A percentile compares a stretch with the other conserved stretches of the same genome.
Conservation (phyloP, 73 alveolate genomes). For the Tetrahymena thermophila region DNA sequence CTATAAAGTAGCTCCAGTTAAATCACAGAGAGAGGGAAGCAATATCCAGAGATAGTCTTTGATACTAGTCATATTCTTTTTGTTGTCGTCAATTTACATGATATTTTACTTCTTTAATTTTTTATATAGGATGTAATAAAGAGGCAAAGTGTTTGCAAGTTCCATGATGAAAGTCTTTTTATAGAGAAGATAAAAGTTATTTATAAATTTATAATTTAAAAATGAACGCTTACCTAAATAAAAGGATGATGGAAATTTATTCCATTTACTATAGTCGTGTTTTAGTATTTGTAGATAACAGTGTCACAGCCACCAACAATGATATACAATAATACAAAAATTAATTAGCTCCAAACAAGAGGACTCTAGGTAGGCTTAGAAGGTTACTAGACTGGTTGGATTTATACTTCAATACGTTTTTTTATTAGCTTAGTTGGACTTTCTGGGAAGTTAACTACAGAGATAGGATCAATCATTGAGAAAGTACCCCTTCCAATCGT, state of each 20-base stretch:
- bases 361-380: neutral
- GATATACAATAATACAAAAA: neutral
- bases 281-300: neutral
- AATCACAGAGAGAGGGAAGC: neutral
- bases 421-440: neutral
- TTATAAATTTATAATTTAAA: neutral
- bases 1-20: neutral
- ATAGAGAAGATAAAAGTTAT: neutral
- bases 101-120: neutral
- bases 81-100: neutral
- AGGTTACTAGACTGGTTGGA: neutral
- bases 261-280: neutral
- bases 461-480: no score
- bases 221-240: neutral
- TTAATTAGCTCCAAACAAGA: neutral
- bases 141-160: neutral
- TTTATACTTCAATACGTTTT: neutral
- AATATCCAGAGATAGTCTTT: neutral
- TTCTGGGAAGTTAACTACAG: no score
- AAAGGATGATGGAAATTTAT: neutral
- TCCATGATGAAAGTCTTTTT: neutral
- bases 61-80: neutral
- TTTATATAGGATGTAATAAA: neutral
- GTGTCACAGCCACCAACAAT: neutral
- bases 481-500: no score